Conservation (phyloP, 306 rosid genomes). For the Corylus heterophylla region DNA sequence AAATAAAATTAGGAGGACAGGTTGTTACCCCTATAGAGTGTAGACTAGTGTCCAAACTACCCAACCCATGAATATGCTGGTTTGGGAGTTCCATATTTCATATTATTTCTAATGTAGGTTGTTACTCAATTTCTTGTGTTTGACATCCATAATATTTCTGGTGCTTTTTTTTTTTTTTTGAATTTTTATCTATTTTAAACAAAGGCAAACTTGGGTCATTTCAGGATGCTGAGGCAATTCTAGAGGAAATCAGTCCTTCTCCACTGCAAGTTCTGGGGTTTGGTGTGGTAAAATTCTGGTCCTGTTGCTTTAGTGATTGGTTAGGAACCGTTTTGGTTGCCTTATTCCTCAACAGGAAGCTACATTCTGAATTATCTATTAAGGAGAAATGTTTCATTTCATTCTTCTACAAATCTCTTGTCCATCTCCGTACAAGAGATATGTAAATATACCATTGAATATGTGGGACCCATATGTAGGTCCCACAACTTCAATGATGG, state of each 20-base stretch:
- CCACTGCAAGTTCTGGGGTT: constrained; percentile 67
- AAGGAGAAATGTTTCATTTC: neutral
- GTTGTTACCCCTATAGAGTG: neutral
- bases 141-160: neutral
- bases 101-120: neutral
- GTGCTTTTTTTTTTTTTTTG: neutral
- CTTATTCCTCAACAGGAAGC: neutral
- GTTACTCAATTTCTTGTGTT: neutral
- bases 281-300: constrained; percentile 65
- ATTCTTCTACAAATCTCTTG: too few species aligned
- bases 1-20: neutral
- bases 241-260: constrained; percentile 70
- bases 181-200: neutral
- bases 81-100: neutral
- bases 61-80: neutral
- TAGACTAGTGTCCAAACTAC: neutral
- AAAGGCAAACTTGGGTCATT: constrained; percentile 30
- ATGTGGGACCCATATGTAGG: too few species aligned
- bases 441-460: too few species aligned
- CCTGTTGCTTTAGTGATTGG: constrained; percentile 19
- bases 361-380: neutral
- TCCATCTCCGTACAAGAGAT: too few species aligned
- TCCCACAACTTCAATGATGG: too few species aligned
- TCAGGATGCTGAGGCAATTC: constrained; percentile 97
- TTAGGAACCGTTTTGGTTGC: constrained; percentile 27